Percentiles rank a stretch among this genome's conserved stretches.
phyloP scores from a whole-genome alignment of 176 grass and related monocot species.

The Pontederia paniculata region DNA sequence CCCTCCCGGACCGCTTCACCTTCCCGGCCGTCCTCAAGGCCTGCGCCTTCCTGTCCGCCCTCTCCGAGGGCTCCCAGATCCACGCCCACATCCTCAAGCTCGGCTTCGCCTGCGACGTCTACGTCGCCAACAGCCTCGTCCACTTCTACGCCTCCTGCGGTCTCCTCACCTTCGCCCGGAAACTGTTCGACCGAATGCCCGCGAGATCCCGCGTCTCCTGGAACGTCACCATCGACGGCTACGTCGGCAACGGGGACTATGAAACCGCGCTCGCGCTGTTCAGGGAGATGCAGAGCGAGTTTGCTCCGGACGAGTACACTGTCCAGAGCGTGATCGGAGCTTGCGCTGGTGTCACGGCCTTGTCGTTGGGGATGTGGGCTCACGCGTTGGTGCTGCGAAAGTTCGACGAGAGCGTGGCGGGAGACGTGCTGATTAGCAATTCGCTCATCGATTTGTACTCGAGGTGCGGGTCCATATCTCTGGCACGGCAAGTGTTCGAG shows the following conservation, averaged over 20 bases:
- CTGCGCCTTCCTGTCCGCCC: conserved; percentile 52
- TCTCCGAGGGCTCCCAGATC: conserved; percentile 61
- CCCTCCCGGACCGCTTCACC: conserved; percentile 28
- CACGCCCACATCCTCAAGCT: conserved; percentile 70
- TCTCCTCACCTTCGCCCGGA: conserved; percentile 19
- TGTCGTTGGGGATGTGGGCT: conserved; percentile 64
- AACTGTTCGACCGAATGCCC: conserved; percentile 47
- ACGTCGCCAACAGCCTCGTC: conserved; percentile 71
- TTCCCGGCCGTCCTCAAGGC: conserved; percentile 57
- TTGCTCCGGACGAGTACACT: conserved; percentile 60
- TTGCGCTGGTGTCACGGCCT: conserved; percentile 41
- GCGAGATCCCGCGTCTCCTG: conserved; percentile 54
- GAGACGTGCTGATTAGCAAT: conserved; percentile 73
- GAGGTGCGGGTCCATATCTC: conserved; percentile 51
- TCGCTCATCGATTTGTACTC: conserved; percentile 64
- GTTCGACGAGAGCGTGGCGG: conserved; percentile 21
- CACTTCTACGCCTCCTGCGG: conserved; percentile 83
- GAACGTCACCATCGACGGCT: conserved; percentile 69
- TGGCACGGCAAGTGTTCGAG: conserved; percentile 65
- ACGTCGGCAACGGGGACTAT: conserved; percentile 55
- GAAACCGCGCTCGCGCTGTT: conserved; percentile 44
- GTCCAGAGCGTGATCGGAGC: conserved; percentile 68
- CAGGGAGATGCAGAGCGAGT: conserved; percentile 48
- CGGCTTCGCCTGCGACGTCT: conserved; percentile 28
- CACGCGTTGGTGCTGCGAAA: conserved; percentile 50